Evolutionary conservation across 164 flowering plant genomes (phyloP), one percentile per base, ranked within the genome.

Genomic region (Platanus orientalis): DNA sequence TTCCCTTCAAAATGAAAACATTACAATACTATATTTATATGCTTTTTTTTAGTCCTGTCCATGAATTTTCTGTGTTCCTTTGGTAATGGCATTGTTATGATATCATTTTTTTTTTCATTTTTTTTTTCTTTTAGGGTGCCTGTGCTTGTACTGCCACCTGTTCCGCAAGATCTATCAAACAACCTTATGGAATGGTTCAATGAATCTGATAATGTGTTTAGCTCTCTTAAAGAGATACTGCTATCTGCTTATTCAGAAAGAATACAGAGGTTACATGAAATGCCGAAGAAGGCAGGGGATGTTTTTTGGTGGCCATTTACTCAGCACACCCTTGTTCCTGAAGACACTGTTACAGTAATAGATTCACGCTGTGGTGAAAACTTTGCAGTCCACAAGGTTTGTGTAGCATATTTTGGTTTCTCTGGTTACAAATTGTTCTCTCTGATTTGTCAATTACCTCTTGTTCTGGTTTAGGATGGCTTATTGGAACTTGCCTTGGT

Each of bases 231-330:
- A 76, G 85, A 82, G 57, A 78, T 70, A 72, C 79, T 95, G 88
- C 60, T 79, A 23, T 70, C 81, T 49, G 69, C 86, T 34, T 78
- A 75, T 80, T 69, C 52, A 1, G 79, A 85, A 64, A 82, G 96
- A 68, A 60, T 82, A 34, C 63, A 72, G 47, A 80, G 83, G 71
- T 69, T 95, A 58, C 83, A 67, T 66, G 81, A 77, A 13, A 85
- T 90, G 96, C 82, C 90, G 58, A 84, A 75, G 69, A 88, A 75
- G 63, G 97, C 97, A 9, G 58, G 71, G 40, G 82, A 85, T 50
- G 48, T 84, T 47, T 77, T 95, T 30, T 95, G 99, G 99, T 95
- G 99, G 97, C 97, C 97, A 29, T 95, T 95, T 69, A 95, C 99
- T 66, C 99, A 95, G 72, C 97, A 95, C 68, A 77, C 71, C 61